Conservation (phyloP, 805 yeast genomes). For the Brettanomyces bruxellensis region DNA sequence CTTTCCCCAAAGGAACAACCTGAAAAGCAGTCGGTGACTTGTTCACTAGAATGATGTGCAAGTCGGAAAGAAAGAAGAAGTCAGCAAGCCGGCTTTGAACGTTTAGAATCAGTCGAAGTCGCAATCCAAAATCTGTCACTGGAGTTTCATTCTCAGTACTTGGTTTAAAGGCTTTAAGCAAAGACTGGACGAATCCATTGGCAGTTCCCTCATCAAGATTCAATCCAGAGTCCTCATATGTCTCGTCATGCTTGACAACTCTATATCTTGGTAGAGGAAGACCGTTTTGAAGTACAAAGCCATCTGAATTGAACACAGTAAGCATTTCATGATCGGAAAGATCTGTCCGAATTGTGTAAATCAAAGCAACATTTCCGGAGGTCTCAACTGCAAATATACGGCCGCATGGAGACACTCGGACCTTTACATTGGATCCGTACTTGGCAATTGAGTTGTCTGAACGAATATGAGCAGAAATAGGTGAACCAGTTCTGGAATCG, state of each 20-base stretch:
- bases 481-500: constrained; percentile 34
- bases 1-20: constrained; percentile 18
- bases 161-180: constrained; percentile 19
- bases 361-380: constrained; percentile 28
- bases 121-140: constrained; percentile 22
- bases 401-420: constrained; percentile 29
- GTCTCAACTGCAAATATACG: constrained; percentile 34
- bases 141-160: constrained; percentile 19
- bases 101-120: constrained; percentile 26
- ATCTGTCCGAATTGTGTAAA: constrained; percentile 30
- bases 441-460: constrained; percentile 32
- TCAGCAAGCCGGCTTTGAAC: constrained; percentile 25
- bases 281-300: constrained; percentile 27
- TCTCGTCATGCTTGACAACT: background rate
- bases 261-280: constrained; percentile 6
- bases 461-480: constrained; percentile 40
- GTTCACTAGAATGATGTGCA: constrained; percentile 20
- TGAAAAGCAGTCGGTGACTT: constrained; percentile 28
- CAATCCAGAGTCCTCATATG: constrained; percentile 6
- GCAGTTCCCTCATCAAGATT: constrained; percentile 3
- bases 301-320: constrained; percentile 20
- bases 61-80: constrained; percentile 17
- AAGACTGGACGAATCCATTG: constrained; percentile 16
- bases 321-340: constrained; percentile 22
- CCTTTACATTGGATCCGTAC: constrained; percentile 36